Percentiles rank a stretch among this genome's conserved stretches.
phyloP scores from a whole-genome alignment of 345 rosid genomes.

The Rhodamnia rubescens region DNA sequence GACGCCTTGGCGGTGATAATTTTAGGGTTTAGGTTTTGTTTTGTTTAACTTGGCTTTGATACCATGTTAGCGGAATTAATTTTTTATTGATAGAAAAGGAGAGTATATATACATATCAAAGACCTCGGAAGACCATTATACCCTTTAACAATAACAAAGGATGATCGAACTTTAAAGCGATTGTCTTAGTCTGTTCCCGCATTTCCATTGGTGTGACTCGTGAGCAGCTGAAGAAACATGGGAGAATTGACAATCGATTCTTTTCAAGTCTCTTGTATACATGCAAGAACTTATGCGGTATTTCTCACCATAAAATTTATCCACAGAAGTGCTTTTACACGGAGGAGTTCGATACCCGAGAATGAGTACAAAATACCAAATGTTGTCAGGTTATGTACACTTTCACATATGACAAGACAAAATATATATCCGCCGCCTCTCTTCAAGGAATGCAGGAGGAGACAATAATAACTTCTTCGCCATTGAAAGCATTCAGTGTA shows the following conservation, averaged over 20 bases:
- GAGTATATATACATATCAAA: too few relatives aligned
- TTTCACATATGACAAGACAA: conserved; percentile 26
- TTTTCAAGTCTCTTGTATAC: neutral
- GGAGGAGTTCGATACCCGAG: neutral
- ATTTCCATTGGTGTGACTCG: neutral
- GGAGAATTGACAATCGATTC: neutral
- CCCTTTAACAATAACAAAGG: too few relatives aligned
- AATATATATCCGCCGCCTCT: conserved; percentile 34
- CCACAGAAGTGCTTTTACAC: neutral
- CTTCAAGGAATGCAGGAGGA: conserved; percentile 51
- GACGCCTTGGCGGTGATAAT: too few relatives aligned
- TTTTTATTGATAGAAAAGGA: too few relatives aligned
- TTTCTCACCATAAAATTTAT: neutral
- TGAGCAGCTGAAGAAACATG: neutral
- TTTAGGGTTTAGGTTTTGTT: too few relatives aligned
- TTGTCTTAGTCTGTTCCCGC: neutral
- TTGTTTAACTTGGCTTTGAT: too few relatives aligned
- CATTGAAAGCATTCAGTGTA: conserved; percentile 49
- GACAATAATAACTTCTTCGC: conserved; percentile 46
- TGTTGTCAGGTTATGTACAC: conserved; percentile 25
- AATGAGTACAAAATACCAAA: neutral
- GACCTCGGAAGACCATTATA: too few relatives aligned
- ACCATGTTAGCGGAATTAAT: too few relatives aligned
- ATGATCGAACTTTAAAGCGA: neutral
- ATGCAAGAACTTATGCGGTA: neutral